Evolutionary conservation across 148 eudicot species (phyloP).

Genomic region (Camellia lanceoleosa): DNA sequence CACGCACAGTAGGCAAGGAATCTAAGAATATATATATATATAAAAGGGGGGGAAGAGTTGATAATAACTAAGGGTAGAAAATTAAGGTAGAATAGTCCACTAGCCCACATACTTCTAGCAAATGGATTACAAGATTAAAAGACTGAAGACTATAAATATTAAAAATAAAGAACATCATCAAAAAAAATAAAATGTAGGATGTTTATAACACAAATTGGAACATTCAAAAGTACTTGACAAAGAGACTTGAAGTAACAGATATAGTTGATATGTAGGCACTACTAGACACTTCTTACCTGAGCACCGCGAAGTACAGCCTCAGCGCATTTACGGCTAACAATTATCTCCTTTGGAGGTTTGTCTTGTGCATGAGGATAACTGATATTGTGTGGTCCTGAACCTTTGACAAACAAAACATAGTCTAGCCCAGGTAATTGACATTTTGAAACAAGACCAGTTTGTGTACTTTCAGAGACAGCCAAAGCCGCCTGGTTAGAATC

Average conservation of each 20-base stretch:
- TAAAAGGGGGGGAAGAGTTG: not conserved
- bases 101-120: not conserved
- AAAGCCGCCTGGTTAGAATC: not conserved
- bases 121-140: not conserved
- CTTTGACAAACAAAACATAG: conserved; percentile 74
- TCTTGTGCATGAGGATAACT: conserved; percentile 44
- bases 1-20: not conserved
- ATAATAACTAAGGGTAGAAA: not conserved
- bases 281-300: conserved; percentile 41
- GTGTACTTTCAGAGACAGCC: conserved; percentile 5
- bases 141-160: not conserved
- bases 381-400: conserved; percentile 79
- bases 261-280: not conserved
- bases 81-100: not conserved
- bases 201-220: not conserved
- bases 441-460: conserved; percentile 41
- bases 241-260: not conserved
- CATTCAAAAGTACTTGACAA: not conserved
- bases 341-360: conserved; percentile 67
- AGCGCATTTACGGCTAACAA: conserved; percentile 97
- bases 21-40: no score
- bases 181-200: not conserved
- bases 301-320: conserved; percentile 99
- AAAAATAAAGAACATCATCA: not conserved
- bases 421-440: conserved; percentile 82